Evolutionary conservation across 371 early-diverging fungal genomes (phyloP), one percentile per base, ranked within the genome.

Genomic region (Lichtheimia hyalospora): DNA sequence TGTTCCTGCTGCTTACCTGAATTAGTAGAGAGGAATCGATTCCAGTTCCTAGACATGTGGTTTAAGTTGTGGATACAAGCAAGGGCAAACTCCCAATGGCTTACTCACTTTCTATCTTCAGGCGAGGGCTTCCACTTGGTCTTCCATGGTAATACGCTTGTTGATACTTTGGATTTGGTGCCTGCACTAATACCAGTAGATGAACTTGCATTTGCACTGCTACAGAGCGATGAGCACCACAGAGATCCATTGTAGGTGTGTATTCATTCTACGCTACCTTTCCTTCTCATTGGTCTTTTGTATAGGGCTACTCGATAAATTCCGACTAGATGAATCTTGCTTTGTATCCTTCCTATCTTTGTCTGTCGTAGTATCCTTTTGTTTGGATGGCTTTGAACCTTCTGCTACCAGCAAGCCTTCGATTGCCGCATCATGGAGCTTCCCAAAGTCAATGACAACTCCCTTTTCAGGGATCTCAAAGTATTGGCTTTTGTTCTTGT

Each of bases 21-120:
- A 64, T 87, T 87, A 3, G 88, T 87, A 0, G 86, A 87, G 56
- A 87, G 52, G 53, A 84, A 87, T 16, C 88, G 69, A 60, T 84
- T 86, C 86, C 88, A 87, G 44, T 86, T 87, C 46, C 88, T 84
- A 62, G 4, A 28, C 8, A 41, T 18, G 44, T 14, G 4, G 16
- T 18, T 18, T 6, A 50, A 23, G 15, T 27, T 18, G 14, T 8
- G 1, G 10, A 34, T 10, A 0, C 34, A 2, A 24, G 8, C 21
- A 43, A 27, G 20, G 41, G 5, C 52, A 21, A 40, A 15, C n/a
- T 3, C 1, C 14, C 39, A 18, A 18, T 3, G 10, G 10, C 23
- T 12, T 15, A 16, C 57, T 53, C 68, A 76, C 80, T 77, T 80
- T 62, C 74, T 73, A 60, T 81, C 81, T 64, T 77, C 78, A n/a